These are phyloP conservation scores for Rusavskia elegans DNA, from an alignment of 495 filamentous ascomycete species.

Conservation along the genomic window DNA sequence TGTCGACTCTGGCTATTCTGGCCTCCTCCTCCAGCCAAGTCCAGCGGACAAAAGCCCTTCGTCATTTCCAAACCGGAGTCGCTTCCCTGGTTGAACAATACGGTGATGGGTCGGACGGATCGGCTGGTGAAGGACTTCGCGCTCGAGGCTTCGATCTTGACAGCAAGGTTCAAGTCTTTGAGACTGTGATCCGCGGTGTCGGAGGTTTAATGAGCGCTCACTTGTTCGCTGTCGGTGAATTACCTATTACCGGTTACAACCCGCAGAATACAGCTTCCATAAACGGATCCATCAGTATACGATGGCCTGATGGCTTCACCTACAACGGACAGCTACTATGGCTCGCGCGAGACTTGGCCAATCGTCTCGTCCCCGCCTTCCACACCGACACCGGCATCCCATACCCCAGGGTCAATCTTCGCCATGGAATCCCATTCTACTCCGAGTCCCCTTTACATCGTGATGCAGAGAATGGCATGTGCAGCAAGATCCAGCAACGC, in stretches of 20 bases:
- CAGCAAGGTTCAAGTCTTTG: slow-evolving; percentile 96
- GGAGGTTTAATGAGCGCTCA: slow-evolving; percentile 87
- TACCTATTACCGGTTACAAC: slow-evolving; percentile 67
- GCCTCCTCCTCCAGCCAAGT: slow-evolving; percentile 47
- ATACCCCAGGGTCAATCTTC: slow-evolving; percentile 87
- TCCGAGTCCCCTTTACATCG: slow-evolving; percentile 56
- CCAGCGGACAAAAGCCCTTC: slow-evolving; percentile 42
- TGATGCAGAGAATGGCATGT: slow-evolving; percentile 23
- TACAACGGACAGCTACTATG: slow-evolving; percentile 84
- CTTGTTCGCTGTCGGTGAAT: slow-evolving; percentile 75
- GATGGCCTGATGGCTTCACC: slow-evolving; percentile 60
- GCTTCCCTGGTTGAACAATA: slow-evolving; percentile 67
- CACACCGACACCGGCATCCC: slow-evolving; percentile 79
- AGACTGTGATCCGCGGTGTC: slow-evolving; percentile 87
- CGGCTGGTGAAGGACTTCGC: slow-evolving; percentile 52
- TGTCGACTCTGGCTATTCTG: slow-evolving; percentile 83
- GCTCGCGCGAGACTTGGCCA: slow-evolving; percentile 67
- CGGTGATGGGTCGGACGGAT: slow-evolving; percentile 62
- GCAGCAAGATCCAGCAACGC: slow-evolving; percentile 18
- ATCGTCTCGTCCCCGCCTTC: slow-evolving; percentile 78
- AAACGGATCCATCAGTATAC: slow-evolving; percentile 20
- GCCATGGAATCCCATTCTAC: slow-evolving; percentile 84
- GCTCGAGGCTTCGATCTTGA: slow-evolving; percentile 87
- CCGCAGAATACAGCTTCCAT: slow-evolving; percentile 30
- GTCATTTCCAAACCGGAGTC: slow-evolving; percentile 69